Base-by-base conservation (phyloP, 805 yeast species). In the Kodamaea hsintzibuensis region DNA sequence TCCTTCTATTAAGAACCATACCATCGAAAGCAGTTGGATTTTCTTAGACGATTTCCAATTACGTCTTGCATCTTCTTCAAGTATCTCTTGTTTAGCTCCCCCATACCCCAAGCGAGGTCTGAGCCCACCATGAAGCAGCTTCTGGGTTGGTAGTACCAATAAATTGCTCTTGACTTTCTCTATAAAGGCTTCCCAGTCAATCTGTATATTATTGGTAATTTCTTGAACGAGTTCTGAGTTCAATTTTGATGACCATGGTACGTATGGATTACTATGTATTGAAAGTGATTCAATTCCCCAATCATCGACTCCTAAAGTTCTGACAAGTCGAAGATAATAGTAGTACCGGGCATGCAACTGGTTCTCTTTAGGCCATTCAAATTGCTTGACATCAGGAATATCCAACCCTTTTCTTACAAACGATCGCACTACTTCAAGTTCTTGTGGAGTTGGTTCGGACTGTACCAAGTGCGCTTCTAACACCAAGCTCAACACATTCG, bases 1-100 rank as follows among this genome's bases (percentile, higher is more conserved):
- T 10, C 44, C 44, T 7, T 17, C 25, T 35, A 69, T 59, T 10
- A 69, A 47, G 19, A 66, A 57, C 58, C 67, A 64, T 6, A 65
- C 65, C 61, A 66, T 62, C 5, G 76, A 63, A 2, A 72, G 46
- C 7, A 63, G 51, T 45, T 60, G 63, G n/a, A 67, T 63, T 27
- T 59, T 58, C 8, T 48, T 7, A 1, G 70, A 61, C 2, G 48
- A 19, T 51, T 69, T 69, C 75, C 75, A 72, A n/a, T 47, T 52
- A 14, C 55, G 45, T 14, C 75, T 57, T 9, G 51, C 54, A 33
- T 61, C 64, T 12, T 70, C 73, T 40, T 66, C 68, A 12, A 54
- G 43, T 10, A 60, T 57, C 46, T 59, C 62, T 12, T 39, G 47
- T 13, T 57, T 60, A 6, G 60, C 56, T 2, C 67, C 62, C 12